Percentiles rank a stretch among this genome's conserved stretches.
Conservation (phyloP, 1,284 basidiomycete species). For the Neonothopanus nambi region DNA sequence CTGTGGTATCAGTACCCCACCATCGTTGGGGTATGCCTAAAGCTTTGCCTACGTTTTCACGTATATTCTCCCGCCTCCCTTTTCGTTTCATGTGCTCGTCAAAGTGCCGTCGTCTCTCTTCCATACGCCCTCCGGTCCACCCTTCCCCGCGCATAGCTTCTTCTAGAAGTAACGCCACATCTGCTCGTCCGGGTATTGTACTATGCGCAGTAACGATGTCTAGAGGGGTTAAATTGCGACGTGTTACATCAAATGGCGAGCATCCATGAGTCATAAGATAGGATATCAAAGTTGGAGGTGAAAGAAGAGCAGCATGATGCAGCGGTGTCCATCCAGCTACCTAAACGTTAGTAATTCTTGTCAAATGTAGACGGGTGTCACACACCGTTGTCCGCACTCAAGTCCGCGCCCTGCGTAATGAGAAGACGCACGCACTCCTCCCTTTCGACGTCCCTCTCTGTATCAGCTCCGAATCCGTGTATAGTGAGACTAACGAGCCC, state of each 20-base stretch:
- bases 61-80: conserved; percentile 50
- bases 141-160: conserved; percentile 79
- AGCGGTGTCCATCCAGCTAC: conserved; percentile 91
- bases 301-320: conserved; percentile 89
- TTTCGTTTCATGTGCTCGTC: conserved; percentile 61
- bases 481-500: conserved; percentile 80
- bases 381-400: conserved; percentile 67
- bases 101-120: conserved; percentile 54
- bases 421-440: conserved; percentile 87
- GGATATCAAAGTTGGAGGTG: conserved; percentile 89
- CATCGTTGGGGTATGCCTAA: conserved; percentile 60
- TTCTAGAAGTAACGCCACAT: conserved; percentile 77
- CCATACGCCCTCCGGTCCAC: conserved; percentile 71
- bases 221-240: conserved; percentile 76
- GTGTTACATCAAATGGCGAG: conserved; percentile 75
- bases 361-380: conserved; percentile 17
- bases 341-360: conserved; percentile 7
- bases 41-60: conserved; percentile 53
- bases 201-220: conserved; percentile 85
- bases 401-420: conserved; percentile 76
- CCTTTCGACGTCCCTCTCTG: conserved; percentile 80
- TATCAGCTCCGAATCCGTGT: conserved; percentile 79
- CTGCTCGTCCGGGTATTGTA: conserved; percentile 75
- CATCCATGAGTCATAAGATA: conserved; percentile 92
- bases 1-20: conserved; percentile 52